These are phyloP conservation scores for Musa acuminata DNA, from an alignment of 176 grass and related monocot species.

Conservation along the genomic window DNA sequence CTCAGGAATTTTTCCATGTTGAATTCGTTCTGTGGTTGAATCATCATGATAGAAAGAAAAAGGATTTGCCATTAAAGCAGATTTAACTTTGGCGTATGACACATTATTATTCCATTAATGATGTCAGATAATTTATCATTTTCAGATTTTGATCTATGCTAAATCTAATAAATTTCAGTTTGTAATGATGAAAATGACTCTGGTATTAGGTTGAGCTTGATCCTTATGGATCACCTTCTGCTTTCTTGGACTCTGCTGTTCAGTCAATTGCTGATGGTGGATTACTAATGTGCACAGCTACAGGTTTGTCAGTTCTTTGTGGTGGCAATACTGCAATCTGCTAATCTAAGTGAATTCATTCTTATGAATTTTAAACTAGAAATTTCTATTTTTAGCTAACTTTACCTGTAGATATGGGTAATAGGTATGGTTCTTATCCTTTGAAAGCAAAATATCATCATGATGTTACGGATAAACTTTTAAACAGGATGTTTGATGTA, in stretches of 20 bases:
- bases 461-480: too few relatives aligned
- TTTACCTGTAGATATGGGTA: slow-evolving; percentile 28
- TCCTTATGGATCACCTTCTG: slow-evolving; percentile 81
- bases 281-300: slow-evolving; percentile 87
- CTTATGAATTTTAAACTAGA: slow-evolving; percentile 4
- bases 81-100: too few relatives aligned
- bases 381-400: not conserved
- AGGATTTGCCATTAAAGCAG: too few relatives aligned
- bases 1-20: too few relatives aligned
- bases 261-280: slow-evolving; percentile 85
- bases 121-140: too few relatives aligned
- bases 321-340: slow-evolving; percentile 81
- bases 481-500: too few relatives aligned
- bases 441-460: slow-evolving; percentile 60
- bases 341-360: slow-evolving; percentile 70
- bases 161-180: too few relatives aligned
- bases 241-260: slow-evolving; percentile 88
- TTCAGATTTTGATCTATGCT: too few relatives aligned
- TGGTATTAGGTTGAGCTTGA: slow-evolving; percentile 69
- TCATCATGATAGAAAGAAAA: too few relatives aligned
- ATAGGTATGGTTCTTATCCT: slow-evolving; percentile 89
- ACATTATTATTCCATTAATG: too few relatives aligned
- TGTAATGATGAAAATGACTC: too few relatives aligned
- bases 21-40: too few relatives aligned
- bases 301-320: slow-evolving; percentile 95